phyloP scores from a whole-genome alignment of 768 basidiomycete species.

The Favolaschia claudopus region DNA sequence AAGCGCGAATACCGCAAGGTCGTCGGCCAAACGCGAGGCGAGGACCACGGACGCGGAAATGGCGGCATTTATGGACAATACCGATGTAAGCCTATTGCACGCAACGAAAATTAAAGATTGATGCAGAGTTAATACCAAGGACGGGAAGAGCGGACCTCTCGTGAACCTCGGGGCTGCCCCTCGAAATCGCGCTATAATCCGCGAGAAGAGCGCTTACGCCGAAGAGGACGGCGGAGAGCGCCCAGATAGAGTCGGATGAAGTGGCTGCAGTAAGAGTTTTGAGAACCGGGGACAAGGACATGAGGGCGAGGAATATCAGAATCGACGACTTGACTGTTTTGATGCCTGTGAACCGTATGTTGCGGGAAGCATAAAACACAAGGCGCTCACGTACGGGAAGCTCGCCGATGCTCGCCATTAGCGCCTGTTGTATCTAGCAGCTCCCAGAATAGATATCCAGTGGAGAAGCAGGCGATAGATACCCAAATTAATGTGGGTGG shows the following conservation, averaged over 20 bases:
- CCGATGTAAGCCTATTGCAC: conserved; percentile 75
- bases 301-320: conserved; percentile 86
- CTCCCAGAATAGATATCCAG: conserved; percentile 72
- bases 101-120: conserved; percentile 33
- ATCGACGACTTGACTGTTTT: conserved; percentile 83
- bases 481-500: conserved; percentile 73
- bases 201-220: conserved; percentile 82
- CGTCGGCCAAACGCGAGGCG: conserved; percentile 86
- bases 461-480: conserved; percentile 64
- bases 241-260: conserved; percentile 97
- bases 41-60: conserved; percentile 93
- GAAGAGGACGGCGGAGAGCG: conserved; percentile 86
- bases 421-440: conserved; percentile 47
- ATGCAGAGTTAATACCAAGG: conserved; percentile 30
- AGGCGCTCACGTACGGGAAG: conserved; percentile 39
- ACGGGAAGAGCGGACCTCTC: conserved; percentile 59
- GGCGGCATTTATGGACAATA: conserved; percentile 89
- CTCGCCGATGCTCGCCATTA: conserved; percentile 31
- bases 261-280: conserved; percentile 93
- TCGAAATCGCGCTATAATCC: conserved; percentile 71
- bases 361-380: conserved; percentile 5
- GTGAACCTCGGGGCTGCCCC: conserved; percentile 49
- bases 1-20: conserved; percentile 88
- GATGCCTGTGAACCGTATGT: conserved; percentile 54
- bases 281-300: conserved; percentile 90